phyloP scores from a whole-genome alignment of 768 basidiomycete species.

The Lactarius quietus region DNA sequence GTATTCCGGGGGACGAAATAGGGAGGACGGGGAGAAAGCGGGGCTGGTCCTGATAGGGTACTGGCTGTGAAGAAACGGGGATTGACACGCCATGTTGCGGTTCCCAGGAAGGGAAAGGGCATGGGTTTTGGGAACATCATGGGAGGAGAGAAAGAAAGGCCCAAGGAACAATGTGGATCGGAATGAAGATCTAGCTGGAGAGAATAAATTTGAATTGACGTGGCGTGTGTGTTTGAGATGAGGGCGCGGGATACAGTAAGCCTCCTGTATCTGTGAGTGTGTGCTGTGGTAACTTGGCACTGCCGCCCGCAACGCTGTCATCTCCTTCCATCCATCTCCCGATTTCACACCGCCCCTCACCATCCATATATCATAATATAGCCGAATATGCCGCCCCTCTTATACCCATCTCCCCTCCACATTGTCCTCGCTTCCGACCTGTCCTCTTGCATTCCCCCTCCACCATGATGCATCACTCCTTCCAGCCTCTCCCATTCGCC shows the following conservation, averaged over 20 bases:
- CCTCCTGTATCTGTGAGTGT: neutral
- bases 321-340: slow-evolving; percentile 21
- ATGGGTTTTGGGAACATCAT: slow-evolving; percentile 9
- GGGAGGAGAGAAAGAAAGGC: neutral
- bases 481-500: slow-evolving; percentile 27
- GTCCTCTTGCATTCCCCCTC: slow-evolving; percentile 1
- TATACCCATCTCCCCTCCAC: slow-evolving; percentile 25
- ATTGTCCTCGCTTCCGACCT: slow-evolving; percentile 16
- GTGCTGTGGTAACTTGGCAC: slow-evolving; percentile 2
- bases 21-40: slow-evolving; percentile 24
- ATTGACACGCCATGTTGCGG: neutral
- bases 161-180: slow-evolving; percentile 3
- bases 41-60: slow-evolving; percentile 7
- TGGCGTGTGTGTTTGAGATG: slow-evolving; percentile 17
- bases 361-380: slow-evolving; percentile 23
- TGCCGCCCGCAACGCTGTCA: slow-evolving; percentile 18
- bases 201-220: slow-evolving; percentile 10
- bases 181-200: neutral
- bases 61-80: slow-evolving; percentile 15
- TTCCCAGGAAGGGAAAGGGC: slow-evolving; percentile 6
- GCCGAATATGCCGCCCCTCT: slow-evolving; percentile 24
- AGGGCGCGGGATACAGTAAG: neutral
- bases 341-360: slow-evolving; percentile 26
- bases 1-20: slow-evolving; percentile 69
- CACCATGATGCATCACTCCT: slow-evolving; percentile 29